Evolutionary conservation across 2,329 filamentous ascomycete species (phyloP).

Genomic region (Periglandula ipomoeae): DNA sequence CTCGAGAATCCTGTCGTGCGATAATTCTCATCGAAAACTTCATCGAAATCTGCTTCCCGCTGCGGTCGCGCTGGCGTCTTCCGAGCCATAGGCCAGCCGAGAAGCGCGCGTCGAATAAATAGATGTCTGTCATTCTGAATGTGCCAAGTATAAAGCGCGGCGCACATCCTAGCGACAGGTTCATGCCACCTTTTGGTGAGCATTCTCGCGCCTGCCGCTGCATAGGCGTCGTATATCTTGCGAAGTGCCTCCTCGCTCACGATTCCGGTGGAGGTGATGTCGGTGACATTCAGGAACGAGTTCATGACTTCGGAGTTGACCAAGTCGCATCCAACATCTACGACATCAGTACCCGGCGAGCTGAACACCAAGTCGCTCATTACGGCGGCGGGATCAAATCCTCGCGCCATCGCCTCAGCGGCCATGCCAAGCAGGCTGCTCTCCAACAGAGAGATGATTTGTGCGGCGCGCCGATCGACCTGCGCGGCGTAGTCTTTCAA

Average conservation of each 20-base stretch:
- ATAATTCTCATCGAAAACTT: conserved; percentile 19
- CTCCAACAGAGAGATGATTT: conserved; percentile 12
- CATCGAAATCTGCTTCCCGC: conserved; percentile 21
- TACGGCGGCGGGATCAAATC: conserved; percentile 13
- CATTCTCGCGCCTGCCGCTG: conserved; percentile 17
- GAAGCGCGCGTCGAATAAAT: conserved; percentile 20
- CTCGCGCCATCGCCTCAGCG: conserved; percentile 11
- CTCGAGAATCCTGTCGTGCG: conserved; percentile 19
- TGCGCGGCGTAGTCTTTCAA: conserved; percentile 3
- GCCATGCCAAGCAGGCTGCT: conserved; percentile 15
- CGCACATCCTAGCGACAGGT: conserved; percentile 21
- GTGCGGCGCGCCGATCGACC: conserved; percentile 9
- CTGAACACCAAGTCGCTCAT: conserved; percentile 14
- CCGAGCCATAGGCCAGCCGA: conserved; percentile 21
- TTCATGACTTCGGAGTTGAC: conserved; percentile 15
- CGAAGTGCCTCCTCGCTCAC: conserved; percentile 13
- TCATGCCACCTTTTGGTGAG: conserved; percentile 23
- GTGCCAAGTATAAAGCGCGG: conserved; percentile 22
- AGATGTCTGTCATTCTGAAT: conserved; percentile 23
- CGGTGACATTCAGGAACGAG: conserved; percentile 13
- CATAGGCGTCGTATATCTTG: conserved; percentile 13
- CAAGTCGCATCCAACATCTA: conserved; percentile 14
- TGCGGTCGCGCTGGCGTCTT: conserved; percentile 15
- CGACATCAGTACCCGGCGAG: conserved; percentile 14
- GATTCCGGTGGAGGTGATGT: conserved; percentile 11